phyloP scores from a whole-genome alignment of 495 filamentous ascomycete species.

The Letharia columbiana region DNA sequence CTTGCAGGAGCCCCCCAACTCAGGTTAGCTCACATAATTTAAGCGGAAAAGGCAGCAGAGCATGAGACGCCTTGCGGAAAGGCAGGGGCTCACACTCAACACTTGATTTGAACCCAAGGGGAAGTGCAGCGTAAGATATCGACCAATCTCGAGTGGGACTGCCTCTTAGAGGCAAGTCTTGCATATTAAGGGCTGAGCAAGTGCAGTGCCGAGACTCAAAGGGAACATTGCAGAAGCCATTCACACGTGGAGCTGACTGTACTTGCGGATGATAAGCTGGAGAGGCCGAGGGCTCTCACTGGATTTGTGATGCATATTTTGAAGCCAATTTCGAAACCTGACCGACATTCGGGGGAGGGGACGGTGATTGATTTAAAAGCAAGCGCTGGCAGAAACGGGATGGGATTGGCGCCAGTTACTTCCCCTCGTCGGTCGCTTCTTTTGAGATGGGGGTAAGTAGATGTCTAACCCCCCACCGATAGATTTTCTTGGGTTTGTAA shows the following conservation, averaged over 20 bases:
- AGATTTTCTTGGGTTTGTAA: not conserved
- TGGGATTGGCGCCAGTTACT: not conserved
- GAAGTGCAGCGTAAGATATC: not conserved
- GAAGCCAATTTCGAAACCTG: not conserved
- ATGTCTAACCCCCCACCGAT: too few relatives aligned
- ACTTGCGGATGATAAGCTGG: not conserved
- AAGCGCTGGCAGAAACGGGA: not conserved
- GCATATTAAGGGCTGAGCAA: not conserved
- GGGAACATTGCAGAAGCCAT: not conserved
- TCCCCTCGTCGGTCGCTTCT: not conserved
- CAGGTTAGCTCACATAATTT: not conserved
- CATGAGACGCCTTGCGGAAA: not conserved
- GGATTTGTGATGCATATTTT: not conserved
- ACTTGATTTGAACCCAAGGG: not conserved
- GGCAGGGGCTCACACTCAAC: not conserved
- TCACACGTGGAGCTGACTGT: slow-evolving; percentile 1
- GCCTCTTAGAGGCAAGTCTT: not conserved
- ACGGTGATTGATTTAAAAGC: slow-evolving; percentile 1
- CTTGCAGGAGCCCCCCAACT: not conserved
- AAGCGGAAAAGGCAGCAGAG: not conserved
- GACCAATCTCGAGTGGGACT: not conserved
- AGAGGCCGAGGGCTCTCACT: not conserved
- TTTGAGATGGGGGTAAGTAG: not conserved
- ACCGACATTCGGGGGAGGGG: not conserved
- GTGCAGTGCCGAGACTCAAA: not conserved